phyloP scores from a whole-genome alignment of 2,329 filamentous ascomycete genomes.

The Neoscytalidium dimidiatum region DNA sequence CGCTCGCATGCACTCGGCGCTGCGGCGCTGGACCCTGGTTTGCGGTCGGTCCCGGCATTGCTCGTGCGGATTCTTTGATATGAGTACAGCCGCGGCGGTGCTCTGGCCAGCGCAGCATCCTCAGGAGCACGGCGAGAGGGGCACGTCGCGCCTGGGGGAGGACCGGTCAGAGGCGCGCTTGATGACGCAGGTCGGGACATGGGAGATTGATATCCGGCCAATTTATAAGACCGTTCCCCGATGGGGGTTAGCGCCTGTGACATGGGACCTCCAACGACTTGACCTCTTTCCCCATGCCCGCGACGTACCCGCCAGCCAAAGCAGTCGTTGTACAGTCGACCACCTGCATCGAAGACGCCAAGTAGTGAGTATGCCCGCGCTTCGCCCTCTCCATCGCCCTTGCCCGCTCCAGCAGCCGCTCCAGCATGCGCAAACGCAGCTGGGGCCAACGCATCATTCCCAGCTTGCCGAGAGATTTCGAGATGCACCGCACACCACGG shows the following conservation, averaged over 20 bases:
- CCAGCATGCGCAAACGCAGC: conserved; percentile 7
- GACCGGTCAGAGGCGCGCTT: conserved; percentile 3
- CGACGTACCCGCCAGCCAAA: conserved; percentile 16
- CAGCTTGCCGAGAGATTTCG: conserved; percentile 19
- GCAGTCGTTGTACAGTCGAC: conserved; percentile 9
- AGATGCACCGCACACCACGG: conserved; percentile 16
- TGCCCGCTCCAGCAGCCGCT: background rate
- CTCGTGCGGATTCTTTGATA: background rate
- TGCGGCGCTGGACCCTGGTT: conserved; percentile 6
- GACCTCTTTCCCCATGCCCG: conserved; percentile 20
- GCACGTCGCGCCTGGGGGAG: background rate
- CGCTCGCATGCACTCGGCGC: background rate
- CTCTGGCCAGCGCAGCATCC: background rate
- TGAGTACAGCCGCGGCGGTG: background rate
- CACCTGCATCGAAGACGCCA: conserved; percentile 12
- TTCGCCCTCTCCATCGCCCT: background rate
- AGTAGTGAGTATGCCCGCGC: conserved; percentile 6
- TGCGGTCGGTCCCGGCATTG: conserved; percentile 1
- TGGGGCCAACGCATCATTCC: conserved; percentile 18
- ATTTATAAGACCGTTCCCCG: conserved; percentile 19
- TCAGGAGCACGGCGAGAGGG: background rate
- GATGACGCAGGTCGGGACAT: conserved; percentile 9
- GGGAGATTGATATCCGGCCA: conserved; percentile 18
- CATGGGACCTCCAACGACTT: conserved; percentile 18
- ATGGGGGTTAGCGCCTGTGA: conserved; percentile 10